Conservation (phyloP, 1,284 basidiomycete genomes). For the Lentinula novae-zelandiae region DNA sequence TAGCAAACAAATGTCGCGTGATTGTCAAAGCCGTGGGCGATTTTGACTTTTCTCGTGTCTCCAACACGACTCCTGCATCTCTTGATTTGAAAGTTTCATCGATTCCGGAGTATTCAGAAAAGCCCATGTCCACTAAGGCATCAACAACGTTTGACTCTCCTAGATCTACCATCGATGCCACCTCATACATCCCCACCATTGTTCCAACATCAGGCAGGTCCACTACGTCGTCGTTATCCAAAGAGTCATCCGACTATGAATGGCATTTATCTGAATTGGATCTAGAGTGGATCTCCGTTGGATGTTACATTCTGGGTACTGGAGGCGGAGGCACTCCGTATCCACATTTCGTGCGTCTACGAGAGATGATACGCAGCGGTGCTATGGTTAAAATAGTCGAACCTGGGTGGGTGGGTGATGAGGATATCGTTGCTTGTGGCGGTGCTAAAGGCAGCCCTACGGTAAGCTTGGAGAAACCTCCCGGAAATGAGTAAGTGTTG, state of each 20-base stretch:
- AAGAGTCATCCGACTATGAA: constrained; percentile 20
- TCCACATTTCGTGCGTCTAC: constrained; percentile 41
- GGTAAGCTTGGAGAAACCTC: constrained; percentile 32
- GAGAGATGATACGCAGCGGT: constrained; percentile 44
- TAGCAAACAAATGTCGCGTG: constrained; percentile 44
- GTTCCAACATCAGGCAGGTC: constrained; percentile 6
- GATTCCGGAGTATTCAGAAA: constrained; percentile 4
- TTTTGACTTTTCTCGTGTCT: constrained; percentile 23
- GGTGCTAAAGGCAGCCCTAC: constrained; percentile 33
- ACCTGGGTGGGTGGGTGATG: constrained; percentile 18
- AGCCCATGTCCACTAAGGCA: neutral
- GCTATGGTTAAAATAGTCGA: constrained; percentile 36
- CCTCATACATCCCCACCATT: constrained; percentile 31
- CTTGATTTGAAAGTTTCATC: neutral
- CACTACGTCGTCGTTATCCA: neutral
- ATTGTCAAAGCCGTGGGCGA: constrained; percentile 55
- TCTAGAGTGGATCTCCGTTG: constrained; percentile 48
- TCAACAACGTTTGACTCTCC: neutral
- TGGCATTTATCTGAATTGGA: constrained; percentile 40
- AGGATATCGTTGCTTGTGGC: constrained; percentile 30
- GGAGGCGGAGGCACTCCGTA: constrained; percentile 53
- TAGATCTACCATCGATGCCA: constrained; percentile 21
- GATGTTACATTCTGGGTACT: constrained; percentile 50
- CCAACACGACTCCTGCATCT: neutral
- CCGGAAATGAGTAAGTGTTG: constrained; percentile 35